Evolutionary conservation across 305 asterid genomes (phyloP).

Genomic region (Fraxinus albicans): DNA sequence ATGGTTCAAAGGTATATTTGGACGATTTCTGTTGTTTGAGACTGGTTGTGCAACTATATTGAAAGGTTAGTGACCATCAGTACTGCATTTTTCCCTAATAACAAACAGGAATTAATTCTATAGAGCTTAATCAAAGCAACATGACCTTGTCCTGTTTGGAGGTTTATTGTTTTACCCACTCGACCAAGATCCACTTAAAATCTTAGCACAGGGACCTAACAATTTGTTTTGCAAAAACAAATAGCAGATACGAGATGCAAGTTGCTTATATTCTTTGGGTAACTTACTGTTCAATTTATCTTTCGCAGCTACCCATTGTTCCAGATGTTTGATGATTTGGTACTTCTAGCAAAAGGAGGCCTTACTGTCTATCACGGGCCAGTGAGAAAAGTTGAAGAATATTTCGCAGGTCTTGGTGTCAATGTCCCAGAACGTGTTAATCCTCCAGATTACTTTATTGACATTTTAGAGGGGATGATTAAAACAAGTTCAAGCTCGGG

Average conservation of each 20-base stretch:
- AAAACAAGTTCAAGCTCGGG: conserved; percentile 51
- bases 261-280: neutral
- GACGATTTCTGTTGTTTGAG: neutral
- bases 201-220: neutral
- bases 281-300: conserved; percentile 4
- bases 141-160: neutral
- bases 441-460: conserved; percentile 90
- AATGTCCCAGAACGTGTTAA: conserved; percentile 83
- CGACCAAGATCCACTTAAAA: neutral
- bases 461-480: conserved; percentile 82
- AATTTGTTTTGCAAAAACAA: neutral
- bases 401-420: conserved; percentile 64
- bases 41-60: neutral
- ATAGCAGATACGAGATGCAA: neutral
- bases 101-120: neutral
- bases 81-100: neutral
- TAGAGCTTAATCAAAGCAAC: neutral
- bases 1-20: neutral
- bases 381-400: conserved; percentile 77
- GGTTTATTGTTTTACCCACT: neutral
- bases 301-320: conserved; percentile 79
- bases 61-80: neutral
- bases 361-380: conserved; percentile 84
- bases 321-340: conserved; percentile 88
- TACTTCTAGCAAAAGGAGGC: conserved; percentile 97